Evolutionary conservation across 108 stramenopile species (phyloP).

Genomic region (Fistulifera solaris): DNA sequence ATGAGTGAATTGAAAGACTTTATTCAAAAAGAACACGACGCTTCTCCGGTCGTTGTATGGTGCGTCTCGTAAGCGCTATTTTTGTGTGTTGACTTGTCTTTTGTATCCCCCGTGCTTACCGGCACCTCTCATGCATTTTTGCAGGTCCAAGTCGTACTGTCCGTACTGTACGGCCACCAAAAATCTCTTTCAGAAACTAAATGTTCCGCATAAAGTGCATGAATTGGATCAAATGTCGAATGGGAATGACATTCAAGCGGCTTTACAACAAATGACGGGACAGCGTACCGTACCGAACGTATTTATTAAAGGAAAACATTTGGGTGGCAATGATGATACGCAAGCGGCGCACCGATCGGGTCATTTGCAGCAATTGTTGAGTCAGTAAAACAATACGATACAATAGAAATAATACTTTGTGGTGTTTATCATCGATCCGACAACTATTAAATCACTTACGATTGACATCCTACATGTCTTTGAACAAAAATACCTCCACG

Average conservation of each 20-base stretch:
- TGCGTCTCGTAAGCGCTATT: not conserved
- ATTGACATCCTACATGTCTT: no score
- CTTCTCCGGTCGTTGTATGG: constrained; percentile 6
- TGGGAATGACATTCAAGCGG: constrained; percentile 41
- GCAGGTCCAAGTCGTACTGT: constrained; percentile 45
- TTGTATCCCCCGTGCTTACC: no score
- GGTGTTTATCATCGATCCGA: not conserved
- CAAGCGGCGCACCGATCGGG: constrained; percentile 35
- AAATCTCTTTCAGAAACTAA: constrained; percentile 33
- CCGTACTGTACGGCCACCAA: constrained; percentile 65
- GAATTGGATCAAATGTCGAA: constrained; percentile 57
- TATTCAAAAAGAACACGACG: constrained; percentile 5
- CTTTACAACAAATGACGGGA: constrained; percentile 24
- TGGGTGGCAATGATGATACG: constrained; percentile 61
- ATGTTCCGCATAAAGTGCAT: constrained; percentile 28
- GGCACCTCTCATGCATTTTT: constrained; percentile 29
- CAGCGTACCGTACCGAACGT: constrained; percentile 67
- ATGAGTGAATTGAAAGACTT: constrained; percentile 1
- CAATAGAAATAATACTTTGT: not conserved
- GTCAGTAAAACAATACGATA: not conserved
- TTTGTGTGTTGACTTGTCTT: not conserved
- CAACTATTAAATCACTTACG: no score
- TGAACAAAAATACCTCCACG: no score
- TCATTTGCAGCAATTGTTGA: constrained; percentile 13
- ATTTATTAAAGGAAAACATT: constrained; percentile 57